These are phyloP conservation scores for Purpureocillium lavendulum DNA, from an alignment of 2,329 filamentous ascomycete genomes.

Conservation along the genomic window DNA sequence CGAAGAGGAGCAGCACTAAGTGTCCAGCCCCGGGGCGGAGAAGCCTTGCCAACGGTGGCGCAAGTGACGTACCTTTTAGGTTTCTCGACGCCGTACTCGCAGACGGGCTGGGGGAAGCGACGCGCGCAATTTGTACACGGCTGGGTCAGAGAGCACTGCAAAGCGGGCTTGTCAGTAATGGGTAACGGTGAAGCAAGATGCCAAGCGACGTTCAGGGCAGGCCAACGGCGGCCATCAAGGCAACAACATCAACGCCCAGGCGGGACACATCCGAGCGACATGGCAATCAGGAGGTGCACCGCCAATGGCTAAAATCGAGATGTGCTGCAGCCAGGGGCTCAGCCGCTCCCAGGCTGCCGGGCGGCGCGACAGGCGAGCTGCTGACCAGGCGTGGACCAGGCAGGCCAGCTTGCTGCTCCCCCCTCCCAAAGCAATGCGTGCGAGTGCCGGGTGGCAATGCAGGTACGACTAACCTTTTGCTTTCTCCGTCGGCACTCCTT, in stretches of 20 bases:
- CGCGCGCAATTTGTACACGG: constrained; percentile 46
- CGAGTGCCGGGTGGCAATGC: no score
- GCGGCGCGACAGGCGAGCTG: no score
- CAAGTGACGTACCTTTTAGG: constrained; percentile 12
- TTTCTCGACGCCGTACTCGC: constrained; percentile 31
- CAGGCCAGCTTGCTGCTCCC: no score
- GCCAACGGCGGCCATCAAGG: no score
- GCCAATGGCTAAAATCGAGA: background rate
- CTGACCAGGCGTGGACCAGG: no score
- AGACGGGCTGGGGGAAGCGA: constrained; percentile 41
- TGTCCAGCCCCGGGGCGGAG: background rate
- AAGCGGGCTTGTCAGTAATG: no score
- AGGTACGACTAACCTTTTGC: constrained; percentile 32
- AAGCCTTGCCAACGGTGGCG: background rate
- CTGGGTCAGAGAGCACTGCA: constrained; percentile 44
- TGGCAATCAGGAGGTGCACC: background rate
- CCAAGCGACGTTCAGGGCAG: no score
- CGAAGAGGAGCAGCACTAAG: no score
- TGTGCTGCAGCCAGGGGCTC: background rate
- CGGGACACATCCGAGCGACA: no score
- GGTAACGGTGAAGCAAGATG: background rate
- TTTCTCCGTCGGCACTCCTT: constrained; percentile 43
- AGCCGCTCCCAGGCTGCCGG: no score
- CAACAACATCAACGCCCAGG: no score
- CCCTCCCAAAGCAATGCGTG: no score